Evolutionary conservation across 2,329 filamentous ascomycete genomes (phyloP).

Genomic region (Colletotrichum sublineola): DNA sequence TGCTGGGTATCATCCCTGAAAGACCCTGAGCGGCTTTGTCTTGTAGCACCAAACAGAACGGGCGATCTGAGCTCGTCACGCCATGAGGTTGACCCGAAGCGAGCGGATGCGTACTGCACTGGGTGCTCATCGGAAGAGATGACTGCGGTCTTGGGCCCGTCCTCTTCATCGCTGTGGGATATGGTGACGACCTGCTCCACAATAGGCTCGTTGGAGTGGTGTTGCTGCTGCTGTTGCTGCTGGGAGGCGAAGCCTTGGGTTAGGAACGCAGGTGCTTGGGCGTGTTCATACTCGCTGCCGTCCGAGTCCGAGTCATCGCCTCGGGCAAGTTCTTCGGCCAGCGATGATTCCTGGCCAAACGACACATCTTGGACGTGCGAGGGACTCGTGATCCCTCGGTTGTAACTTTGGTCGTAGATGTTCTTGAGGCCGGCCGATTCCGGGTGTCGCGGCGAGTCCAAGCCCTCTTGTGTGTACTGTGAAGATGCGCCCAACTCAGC

Average conservation of each 20-base stretch:
- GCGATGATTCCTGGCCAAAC: not conserved
- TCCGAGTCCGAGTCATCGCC: conserved; percentile 43
- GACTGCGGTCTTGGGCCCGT: conserved; percentile 24
- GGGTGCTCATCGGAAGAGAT: conserved; percentile 17
- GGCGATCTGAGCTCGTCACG: conserved; percentile 36
- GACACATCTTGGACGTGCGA: not conserved
- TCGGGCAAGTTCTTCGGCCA: conserved; percentile 17
- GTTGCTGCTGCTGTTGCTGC: conserved; percentile 10
- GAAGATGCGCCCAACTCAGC: conserved; percentile 34
- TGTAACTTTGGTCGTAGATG: conserved; percentile 7
- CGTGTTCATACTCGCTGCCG: conserved; percentile 26
- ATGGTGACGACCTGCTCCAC: conserved; percentile 37
- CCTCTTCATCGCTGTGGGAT: conserved; percentile 32
- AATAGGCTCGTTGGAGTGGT: not conserved
- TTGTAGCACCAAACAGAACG: conserved; percentile 18
- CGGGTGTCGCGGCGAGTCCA: conserved; percentile 21
- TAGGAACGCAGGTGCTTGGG: conserved; percentile 19
- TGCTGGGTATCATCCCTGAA: conserved; percentile 23
- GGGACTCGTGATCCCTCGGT: not conserved
- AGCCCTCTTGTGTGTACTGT: conserved; percentile 26
- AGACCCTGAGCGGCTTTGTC: conserved; percentile 34
- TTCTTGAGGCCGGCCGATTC: conserved; percentile 10
- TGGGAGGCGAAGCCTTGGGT: conserved; percentile 26
- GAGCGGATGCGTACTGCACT: conserved; percentile 31
- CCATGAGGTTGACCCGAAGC: conserved; percentile 31